phyloP scores from a whole-genome alignment of 371 early-diverging fungal species.

The Apophysomyces ossiformis region DNA sequence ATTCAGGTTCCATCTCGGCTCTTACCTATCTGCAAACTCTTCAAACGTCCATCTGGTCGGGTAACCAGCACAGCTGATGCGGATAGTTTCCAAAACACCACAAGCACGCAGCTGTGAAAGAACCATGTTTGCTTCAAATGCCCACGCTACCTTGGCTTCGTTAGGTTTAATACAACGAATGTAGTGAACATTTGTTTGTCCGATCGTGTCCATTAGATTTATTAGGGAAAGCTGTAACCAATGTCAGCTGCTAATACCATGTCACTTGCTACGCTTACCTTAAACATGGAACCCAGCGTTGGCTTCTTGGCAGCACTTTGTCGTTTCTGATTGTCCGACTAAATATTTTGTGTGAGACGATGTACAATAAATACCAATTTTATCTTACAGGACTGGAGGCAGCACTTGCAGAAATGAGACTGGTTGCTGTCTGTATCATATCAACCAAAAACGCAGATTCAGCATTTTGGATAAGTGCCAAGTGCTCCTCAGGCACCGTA shows the following conservation, averaged over 20 bases:
- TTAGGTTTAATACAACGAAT: slow-evolving; percentile 99
- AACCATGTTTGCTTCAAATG: slow-evolving; percentile 93
- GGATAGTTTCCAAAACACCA: slow-evolving; percentile 99
- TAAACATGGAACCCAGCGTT: slow-evolving; percentile 90
- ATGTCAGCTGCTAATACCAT: background rate
- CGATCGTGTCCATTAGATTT: slow-evolving; percentile 93
- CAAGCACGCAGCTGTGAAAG: slow-evolving; percentile 97
- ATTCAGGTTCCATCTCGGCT: background rate
- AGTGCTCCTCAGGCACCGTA: slow-evolving; percentile 93
- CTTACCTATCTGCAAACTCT: slow-evolving; percentile 83
- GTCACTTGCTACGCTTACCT: slow-evolving; percentile 26
- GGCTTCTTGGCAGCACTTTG: slow-evolving; percentile 71
- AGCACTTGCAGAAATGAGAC: slow-evolving; percentile 23
- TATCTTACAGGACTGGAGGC: slow-evolving; percentile 43
- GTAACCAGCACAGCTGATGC: slow-evolving; percentile 98
- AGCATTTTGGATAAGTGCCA: slow-evolving; percentile 70
- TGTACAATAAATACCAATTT: background rate
- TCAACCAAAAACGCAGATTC: slow-evolving; percentile 79
- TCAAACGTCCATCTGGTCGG: slow-evolving; percentile 91
- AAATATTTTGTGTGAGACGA: background rate
- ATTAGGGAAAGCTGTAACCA: slow-evolving; percentile 69
- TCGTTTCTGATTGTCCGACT: slow-evolving; percentile 42
- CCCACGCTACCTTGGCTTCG: slow-evolving; percentile 87
- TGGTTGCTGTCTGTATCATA: slow-evolving; percentile 58
- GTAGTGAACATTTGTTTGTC: slow-evolving; percentile 92